These are phyloP conservation scores for Glycine tomentella DNA, from an alignment of 306 rosid genomes.

Conservation along the genomic window DNA sequence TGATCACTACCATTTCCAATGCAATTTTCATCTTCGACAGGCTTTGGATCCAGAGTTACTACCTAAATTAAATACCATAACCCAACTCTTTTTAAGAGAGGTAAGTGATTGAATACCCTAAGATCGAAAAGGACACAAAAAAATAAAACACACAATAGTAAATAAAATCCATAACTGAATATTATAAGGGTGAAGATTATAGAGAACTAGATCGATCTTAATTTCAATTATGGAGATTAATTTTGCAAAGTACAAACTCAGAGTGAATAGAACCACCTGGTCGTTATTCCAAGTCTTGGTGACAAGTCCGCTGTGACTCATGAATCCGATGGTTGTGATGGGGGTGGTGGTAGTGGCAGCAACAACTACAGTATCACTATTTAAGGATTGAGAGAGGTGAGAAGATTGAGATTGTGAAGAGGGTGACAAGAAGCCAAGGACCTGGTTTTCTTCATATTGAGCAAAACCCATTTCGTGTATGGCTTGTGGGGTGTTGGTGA, in stretches of 20 bases:
- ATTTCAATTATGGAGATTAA: background rate
- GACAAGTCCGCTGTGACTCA: constrained; percentile 52
- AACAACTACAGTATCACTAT: background rate
- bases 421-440: constrained; percentile 74
- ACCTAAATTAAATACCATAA: constrained; percentile 45
- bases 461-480: constrained; percentile 72
- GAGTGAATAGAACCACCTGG: constrained; percentile 53
- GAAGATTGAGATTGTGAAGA: constrained; percentile 53
- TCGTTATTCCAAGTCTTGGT: constrained; percentile 64
- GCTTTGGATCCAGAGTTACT: constrained; percentile 66
- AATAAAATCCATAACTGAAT: background rate
- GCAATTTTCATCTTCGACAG: constrained; percentile 62
- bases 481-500: constrained; percentile 56
- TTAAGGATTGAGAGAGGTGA: constrained; percentile 43
- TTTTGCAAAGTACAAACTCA: background rate
- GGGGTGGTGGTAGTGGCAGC: constrained; percentile 9
- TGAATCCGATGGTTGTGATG: constrained; percentile 48
- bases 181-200: background rate
- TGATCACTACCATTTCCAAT: constrained; percentile 66
- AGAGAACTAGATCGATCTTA: background rate
- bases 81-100: background rate
- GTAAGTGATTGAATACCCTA: constrained; percentile 14
- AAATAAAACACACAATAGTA: background rate
- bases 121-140: constrained; percentile 31
- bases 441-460: constrained; percentile 72